Evolutionary conservation across 1,284 basidiomycete genomes (phyloP), one percentile per base, ranked within the genome.

Genomic region (Leccinum solheimii): DNA sequence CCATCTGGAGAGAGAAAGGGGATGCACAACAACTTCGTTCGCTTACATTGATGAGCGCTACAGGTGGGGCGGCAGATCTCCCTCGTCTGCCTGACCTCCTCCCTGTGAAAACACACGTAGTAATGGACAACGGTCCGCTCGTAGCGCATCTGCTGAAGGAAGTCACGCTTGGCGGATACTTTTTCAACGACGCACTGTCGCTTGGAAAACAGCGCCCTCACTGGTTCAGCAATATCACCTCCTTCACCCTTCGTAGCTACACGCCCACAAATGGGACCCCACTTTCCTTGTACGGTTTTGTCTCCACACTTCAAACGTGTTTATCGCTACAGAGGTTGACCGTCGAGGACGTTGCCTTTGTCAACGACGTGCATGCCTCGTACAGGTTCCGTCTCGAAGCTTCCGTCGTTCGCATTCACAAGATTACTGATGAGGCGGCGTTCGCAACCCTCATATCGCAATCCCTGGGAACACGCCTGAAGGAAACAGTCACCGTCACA

Each of bases 331-430:
- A 58, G 45, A 53, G 11, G 43, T 26, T 63, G 51, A 43, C 19
- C 6, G 30, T 64, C 11, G 64, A 64, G 36, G 45, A 63, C 26
- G 11, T 59, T 7, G 5, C 36, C 16, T 64, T 63, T 19, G 32
- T 55, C 60, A 63, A 66, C 51, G 64, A 64, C 21, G n/a, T 66
- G 13, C 60, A 51, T 43, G n/a, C 64, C 26, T 63, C 53, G 27
- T 19, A 36, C 26, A 66, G 60, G 34, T 66, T 66, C 50, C 49
- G 13, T n/a, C 60, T 64, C 3, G 64, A 64, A 58, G 50, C 10
- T 19, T 60, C 64, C 10, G 8, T 59, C 23, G 23, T 64, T 34
- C 32, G 23, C 43, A 19, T 64, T 2, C 50, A 40, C 23, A 64
- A 54, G 21, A 21, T 64, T 7, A 53, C 43, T 7, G 54, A 58